A percentile compares a stretch with the other conserved stretches of the same genome.
These are phyloP conservation scores for Umbellularia californica DNA, from an alignment of 164 flowering plant genomes.

Conservation along the genomic window DNA sequence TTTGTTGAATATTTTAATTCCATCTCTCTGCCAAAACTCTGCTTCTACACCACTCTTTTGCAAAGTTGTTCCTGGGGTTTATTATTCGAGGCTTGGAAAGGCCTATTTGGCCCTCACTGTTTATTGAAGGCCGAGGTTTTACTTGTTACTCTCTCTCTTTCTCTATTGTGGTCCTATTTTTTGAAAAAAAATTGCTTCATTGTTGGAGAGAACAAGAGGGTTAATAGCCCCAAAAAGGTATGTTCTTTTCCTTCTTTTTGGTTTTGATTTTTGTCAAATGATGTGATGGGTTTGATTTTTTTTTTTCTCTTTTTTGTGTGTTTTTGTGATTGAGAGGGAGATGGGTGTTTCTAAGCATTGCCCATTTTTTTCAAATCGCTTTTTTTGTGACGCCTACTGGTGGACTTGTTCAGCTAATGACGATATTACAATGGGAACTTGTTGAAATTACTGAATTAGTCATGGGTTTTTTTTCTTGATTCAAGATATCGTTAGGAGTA, in stretches of 20 bases:
- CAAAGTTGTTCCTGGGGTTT: slow-evolving; percentile 16
- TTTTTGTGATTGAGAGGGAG: slow-evolving; percentile 1
- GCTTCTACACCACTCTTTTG: slow-evolving; percentile 42
- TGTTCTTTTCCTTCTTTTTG: slow-evolving; percentile 12
- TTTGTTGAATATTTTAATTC: slow-evolving; percentile 19
- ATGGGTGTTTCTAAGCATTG: background rate
- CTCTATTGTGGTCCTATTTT: slow-evolving; percentile 18
- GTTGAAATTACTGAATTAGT: background rate
- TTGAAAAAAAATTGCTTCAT: background rate
- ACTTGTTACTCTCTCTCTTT: slow-evolving; percentile 8
- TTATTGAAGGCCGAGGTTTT: slow-evolving; percentile 22
- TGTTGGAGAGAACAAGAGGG: slow-evolving; percentile 44
- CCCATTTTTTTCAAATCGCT: background rate
- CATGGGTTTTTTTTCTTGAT: background rate
- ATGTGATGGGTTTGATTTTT: slow-evolving; percentile 5
- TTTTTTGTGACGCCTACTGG: background rate
- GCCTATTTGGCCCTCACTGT: slow-evolving; percentile 28
- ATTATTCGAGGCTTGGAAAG: slow-evolving; percentile 34
- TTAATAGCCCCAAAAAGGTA: slow-evolving; percentile 30
- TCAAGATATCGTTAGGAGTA: background rate
- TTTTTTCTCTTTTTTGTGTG: slow-evolving; percentile 4
- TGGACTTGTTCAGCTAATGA: background rate
- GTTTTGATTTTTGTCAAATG: slow-evolving; percentile 1
- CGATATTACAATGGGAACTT: background rate
- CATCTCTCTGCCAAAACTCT: slow-evolving; percentile 27